These are phyloP conservation scores for Cladosporium colombiae DNA, from an alignment of 2,329 filamentous ascomycete genomes.

Conservation along the genomic window DNA sequence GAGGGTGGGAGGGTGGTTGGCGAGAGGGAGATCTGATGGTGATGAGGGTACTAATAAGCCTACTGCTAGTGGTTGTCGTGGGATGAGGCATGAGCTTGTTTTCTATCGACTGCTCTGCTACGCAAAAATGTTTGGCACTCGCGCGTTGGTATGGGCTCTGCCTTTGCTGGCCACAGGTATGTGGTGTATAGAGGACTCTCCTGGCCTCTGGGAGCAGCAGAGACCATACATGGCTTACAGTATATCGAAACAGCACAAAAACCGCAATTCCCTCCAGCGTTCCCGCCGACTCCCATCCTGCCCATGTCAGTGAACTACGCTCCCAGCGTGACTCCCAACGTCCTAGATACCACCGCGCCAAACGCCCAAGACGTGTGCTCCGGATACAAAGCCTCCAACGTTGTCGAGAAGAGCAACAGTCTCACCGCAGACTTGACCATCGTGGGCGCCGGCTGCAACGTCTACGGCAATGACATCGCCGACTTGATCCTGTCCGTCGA, in stretches of 20 bases:
- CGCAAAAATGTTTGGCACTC: background rate
- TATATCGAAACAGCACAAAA: constrained; percentile 24
- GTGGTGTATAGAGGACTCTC: background rate
- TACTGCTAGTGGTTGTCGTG: background rate
- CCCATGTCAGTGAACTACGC: constrained; percentile 28
- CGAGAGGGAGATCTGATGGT: background rate
- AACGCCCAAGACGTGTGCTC: constrained; percentile 34
- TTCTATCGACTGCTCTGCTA: background rate
- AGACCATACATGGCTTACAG: background rate
- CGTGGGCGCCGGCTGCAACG: constrained; percentile 33
- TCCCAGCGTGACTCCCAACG: constrained; percentile 31
- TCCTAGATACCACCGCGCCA: constrained; percentile 30
- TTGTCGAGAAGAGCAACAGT: constrained; percentile 27
- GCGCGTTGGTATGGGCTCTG: background rate
- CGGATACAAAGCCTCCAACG: constrained; percentile 36
- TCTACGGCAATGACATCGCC: constrained; percentile 35
- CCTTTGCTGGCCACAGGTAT: constrained; percentile 5
- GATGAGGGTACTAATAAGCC: background rate
- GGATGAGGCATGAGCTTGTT: background rate
- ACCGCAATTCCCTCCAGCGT: constrained; percentile 32
- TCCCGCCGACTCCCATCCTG: constrained; percentile 31
- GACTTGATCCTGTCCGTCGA: constrained; percentile 31
- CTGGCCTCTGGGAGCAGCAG: background rate
- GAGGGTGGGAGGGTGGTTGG: background rate
- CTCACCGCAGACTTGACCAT: constrained; percentile 34